Conservation (phyloP, 2,329 filamentous ascomycete genomes). For the Fusarium napiforme region DNA sequence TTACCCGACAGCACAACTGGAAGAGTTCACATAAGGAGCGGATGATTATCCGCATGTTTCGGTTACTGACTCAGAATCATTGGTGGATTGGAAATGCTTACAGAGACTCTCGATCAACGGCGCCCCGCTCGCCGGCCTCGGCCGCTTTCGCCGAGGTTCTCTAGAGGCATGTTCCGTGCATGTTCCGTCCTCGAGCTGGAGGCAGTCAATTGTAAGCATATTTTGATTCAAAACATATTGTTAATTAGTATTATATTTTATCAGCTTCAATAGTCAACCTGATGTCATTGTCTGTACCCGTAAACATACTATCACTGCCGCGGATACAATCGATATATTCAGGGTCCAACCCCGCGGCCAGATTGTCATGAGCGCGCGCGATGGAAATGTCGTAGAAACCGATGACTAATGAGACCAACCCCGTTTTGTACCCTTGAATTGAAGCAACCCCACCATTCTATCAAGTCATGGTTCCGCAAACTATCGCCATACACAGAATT, state of each 20-base stretch:
- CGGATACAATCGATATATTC: conserved; percentile 12
- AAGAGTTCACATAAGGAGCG: not conserved
- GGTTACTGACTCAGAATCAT: conserved; percentile 29
- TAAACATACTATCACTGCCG: not conserved
- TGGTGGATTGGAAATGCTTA: conserved; percentile 38
- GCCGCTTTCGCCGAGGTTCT: conserved; percentile 41
- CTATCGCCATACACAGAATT: conserved; percentile 40
- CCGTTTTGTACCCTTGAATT: conserved; percentile 29
- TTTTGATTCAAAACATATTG: not conserved
- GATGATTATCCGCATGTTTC: conserved; percentile 14
- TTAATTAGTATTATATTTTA: no score
- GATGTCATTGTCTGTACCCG: not conserved
- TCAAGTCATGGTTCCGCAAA: conserved; percentile 43
- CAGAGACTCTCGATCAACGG: conserved; percentile 17
- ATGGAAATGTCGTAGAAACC: conserved; percentile 10
- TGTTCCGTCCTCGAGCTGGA: not conserved
- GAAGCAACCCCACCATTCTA: conserved; percentile 35
- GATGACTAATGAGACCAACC: conserved; percentile 40
- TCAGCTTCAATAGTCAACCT: not conserved
- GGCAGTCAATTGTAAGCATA: not conserved
- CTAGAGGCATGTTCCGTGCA: not conserved
- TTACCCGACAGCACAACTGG: conserved; percentile 1
- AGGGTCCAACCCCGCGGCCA: conserved; percentile 8
- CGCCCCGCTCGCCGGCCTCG: conserved; percentile 31
- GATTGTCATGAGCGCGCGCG: conserved; percentile 31